These are phyloP conservation scores for Sungouiella blattae DNA, from an alignment of 805 yeast species.

Conservation along the genomic window DNA sequence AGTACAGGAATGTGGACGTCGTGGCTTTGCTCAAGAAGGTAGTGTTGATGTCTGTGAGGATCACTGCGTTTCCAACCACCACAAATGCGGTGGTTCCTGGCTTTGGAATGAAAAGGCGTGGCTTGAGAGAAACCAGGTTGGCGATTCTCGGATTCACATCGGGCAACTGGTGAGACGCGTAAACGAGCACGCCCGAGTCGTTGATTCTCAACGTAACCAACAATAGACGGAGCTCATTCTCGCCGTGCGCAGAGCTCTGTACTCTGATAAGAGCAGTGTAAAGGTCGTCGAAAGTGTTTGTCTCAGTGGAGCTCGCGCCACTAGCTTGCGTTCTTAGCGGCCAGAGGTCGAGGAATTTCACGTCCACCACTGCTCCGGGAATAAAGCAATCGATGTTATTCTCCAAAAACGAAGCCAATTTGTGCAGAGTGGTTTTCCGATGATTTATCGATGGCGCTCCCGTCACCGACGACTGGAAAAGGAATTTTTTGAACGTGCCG, in stretches of 20 bases:
- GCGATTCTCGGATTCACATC: slow-evolving; percentile 24
- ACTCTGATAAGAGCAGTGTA: slow-evolving; percentile 11
- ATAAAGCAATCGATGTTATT: slow-evolving; percentile 44
- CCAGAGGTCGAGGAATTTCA: slow-evolving; percentile 62
- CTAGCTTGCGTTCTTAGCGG: slow-evolving; percentile 39
- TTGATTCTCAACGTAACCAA: slow-evolving; percentile 54
- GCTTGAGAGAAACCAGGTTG: slow-evolving; percentile 22
- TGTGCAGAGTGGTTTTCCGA: slow-evolving; percentile 23
- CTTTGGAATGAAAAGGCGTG: slow-evolving; percentile 53
- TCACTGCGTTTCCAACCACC: slow-evolving; percentile 55
- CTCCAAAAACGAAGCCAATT: slow-evolving; percentile 28
- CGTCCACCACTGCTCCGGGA: slow-evolving; percentile 45
- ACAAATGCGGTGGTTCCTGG: slow-evolving; percentile 62
- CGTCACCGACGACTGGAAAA: slow-evolving; percentile 25
- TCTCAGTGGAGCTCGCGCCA: slow-evolving; percentile 11
- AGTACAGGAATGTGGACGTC: slow-evolving; percentile 20
- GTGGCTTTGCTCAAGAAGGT: slow-evolving; percentile 24
- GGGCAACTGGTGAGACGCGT: slow-evolving; percentile 65
- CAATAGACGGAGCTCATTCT: slow-evolving; percentile 27
- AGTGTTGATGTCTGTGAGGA: slow-evolving; percentile 58
- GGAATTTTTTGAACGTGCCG: slow-evolving; percentile 35
- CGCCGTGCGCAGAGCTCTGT: slow-evolving; percentile 9
- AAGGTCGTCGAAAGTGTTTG: slow-evolving; percentile 4
- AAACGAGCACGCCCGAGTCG: slow-evolving; percentile 48
- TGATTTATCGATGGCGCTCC: slow-evolving; percentile 26